Evolutionary conservation across 331 rosid genomes (phyloP), one percentile per base, ranked within the genome.

Genomic region (Acacia concinna): DNA sequence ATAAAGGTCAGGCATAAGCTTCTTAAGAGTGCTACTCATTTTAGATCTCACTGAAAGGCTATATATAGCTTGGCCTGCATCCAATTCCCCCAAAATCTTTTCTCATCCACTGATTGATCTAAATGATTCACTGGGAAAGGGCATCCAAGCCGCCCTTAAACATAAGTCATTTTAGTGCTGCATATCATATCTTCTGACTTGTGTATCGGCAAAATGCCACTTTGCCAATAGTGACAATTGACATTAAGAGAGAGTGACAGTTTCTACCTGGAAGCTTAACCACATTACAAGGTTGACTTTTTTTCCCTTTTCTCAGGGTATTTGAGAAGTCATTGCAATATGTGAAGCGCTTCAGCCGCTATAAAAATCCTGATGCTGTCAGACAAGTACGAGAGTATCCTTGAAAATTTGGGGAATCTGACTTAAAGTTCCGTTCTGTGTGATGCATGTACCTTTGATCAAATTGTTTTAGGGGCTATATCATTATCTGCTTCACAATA

Each of bases 381-480:
- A 91, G 97, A 85, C 99, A 95, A 91, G 99, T 95, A 13, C 89
- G 98, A 88, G 99, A 93, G 99, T 93, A 93, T 95, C 98, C 97
- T 92, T 13, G 63, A 2, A 77, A 79, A 35, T 69, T 28, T 54
- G 23, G 38, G 27, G 76, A 75, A 74, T 70, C 31, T 14, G 31
- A 34, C 34, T 60, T 52, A 38, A 52, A 25, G 28, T 71, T 81
- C 66, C 46, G 35, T 43, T 47, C 54, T 67, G 2, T 71, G 65
- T 63, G 51, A 57, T 68, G 31, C 56, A 35, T 65, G 12, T n/a
- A 49, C 12, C 2, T 78, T 68, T 38, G 44, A 32, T 69, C 13
- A 44, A 62, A 63, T 73, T 52, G 52, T 68, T 37, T 9, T 73
- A 31, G 74, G 0, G 78, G 56, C 46, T n/a, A 10, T 13, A 17